Conservation (phyloP, 2,329 filamentous ascomycete genomes). For the Diplodia intermedia region DNA sequence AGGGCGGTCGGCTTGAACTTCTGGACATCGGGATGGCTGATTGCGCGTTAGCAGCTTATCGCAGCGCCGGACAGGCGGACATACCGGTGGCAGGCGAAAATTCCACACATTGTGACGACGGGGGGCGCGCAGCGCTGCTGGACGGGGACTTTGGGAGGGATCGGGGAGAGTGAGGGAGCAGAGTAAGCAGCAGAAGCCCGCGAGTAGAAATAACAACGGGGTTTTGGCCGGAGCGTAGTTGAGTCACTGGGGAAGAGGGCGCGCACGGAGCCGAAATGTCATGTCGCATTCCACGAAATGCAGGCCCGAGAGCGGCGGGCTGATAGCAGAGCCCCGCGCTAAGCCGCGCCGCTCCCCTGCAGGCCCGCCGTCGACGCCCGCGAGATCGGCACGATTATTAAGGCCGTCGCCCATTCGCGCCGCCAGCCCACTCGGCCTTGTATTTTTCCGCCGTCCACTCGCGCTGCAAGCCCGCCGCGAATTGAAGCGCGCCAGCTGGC, state of each 20-base stretch:
- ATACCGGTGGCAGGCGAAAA: constrained; percentile 92
- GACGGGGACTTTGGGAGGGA: constrained; percentile 11
- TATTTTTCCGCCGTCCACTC: constrained; percentile 1
- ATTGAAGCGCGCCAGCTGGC: constrained; percentile 18
- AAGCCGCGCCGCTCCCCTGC: constrained; percentile 2
- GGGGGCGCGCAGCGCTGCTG: constrained; percentile 29
- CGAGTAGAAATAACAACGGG: constrained; percentile 15
- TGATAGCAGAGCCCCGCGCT: constrained; percentile 30
- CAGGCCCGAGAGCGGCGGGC: constrained; percentile 25
- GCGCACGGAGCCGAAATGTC: constrained; percentile 18
- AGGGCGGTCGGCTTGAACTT: constrained; percentile 96
- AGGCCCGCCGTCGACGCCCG: not conserved
- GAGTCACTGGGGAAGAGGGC: constrained; percentile 24
- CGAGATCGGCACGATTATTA: constrained; percentile 28
- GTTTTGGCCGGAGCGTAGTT: constrained; percentile 4
- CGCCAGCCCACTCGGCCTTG: not conserved
- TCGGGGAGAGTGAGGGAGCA: constrained; percentile 18
- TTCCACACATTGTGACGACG: constrained; percentile 81
- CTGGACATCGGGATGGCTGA: constrained; percentile 85
- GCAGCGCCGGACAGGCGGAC: constrained; percentile 39
- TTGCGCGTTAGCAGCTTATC: constrained; percentile 42
- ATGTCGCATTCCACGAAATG: constrained; percentile 5
- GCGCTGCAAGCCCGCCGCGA: not conserved
- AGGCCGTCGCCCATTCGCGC: not conserved
- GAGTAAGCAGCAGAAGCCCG: constrained; percentile 21